These are phyloP conservation scores for Citrus cavaleriei DNA, from an alignment of 345 rosid species.

Conservation along the genomic window DNA sequence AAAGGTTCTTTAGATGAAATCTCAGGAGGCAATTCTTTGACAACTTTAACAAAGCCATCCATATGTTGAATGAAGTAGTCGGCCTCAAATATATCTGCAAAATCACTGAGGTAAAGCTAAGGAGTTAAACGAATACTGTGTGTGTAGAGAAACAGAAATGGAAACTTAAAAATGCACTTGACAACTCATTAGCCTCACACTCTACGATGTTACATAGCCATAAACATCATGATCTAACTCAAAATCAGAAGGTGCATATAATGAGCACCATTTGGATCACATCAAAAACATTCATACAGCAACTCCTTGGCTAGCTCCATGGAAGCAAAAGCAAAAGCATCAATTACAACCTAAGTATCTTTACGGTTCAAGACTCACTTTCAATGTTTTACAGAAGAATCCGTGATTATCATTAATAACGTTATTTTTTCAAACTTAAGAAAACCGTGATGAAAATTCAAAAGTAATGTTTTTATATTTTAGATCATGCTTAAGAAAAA, in stretches of 20 bases:
- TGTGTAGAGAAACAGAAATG: neutral
- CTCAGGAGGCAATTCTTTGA: constrained; percentile 63
- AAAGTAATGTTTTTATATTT: neutral
- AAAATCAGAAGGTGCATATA: neutral
- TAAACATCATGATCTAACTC: neutral
- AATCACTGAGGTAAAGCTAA: constrained; percentile 53
- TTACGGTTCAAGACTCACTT: neutral
- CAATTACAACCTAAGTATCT: neutral
- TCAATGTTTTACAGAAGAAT: neutral
- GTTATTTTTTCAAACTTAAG: neutral
- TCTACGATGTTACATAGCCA: neutral
- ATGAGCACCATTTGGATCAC: neutral
- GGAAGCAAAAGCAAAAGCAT: neutral
- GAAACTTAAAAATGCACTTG: neutral
- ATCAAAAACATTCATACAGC: neutral
- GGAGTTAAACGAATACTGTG: neutral
- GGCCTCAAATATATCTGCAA: constrained; percentile 92
- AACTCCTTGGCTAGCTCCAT: neutral
- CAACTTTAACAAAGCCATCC: constrained; percentile 62
- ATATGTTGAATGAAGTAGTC: constrained; percentile 76
- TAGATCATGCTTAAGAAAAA: neutral
- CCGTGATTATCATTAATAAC: neutral
- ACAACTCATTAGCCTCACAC: constrained; percentile 6
- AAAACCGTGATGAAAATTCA: neutral
- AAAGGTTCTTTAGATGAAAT: constrained; percentile 69